A percentile compares a stretch with the other conserved stretches of the same genome.
phyloP scores from a whole-genome alignment of 345 rosid species.

The Mercurialis annua region DNA sequence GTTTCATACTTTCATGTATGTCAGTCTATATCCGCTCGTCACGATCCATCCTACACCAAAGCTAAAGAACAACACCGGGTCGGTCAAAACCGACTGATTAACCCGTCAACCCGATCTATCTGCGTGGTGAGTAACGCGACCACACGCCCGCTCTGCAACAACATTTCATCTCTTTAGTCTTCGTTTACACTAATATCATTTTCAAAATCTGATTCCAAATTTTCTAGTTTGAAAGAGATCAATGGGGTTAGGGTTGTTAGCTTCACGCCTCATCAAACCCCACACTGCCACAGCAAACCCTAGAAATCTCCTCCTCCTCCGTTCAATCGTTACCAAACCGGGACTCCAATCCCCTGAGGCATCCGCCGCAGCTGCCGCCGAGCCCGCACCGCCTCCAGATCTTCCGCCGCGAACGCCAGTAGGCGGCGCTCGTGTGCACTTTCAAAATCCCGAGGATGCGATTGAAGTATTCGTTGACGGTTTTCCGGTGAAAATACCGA shows the following conservation, averaged over 20 bases:
- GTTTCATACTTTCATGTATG: no score
- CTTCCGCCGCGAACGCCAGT: slow-evolving; percentile 60
- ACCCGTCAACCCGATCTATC: not conserved
- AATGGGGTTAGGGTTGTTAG: slow-evolving; percentile 78
- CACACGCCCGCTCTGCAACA: slow-evolving; percentile 3
- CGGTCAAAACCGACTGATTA: slow-evolving; percentile 1
- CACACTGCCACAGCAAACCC: slow-evolving; percentile 23
- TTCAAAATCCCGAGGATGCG: slow-evolving; percentile 85
- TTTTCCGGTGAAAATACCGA: slow-evolving; percentile 86
- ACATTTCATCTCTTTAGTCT: not conserved
- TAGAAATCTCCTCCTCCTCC: slow-evolving; percentile 32
- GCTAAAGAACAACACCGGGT: not conserved
- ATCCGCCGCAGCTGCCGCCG: slow-evolving; percentile 44
- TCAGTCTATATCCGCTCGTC: no score
- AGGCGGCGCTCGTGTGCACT: slow-evolving; percentile 79
- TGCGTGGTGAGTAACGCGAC: not conserved
- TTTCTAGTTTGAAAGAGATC: not conserved
- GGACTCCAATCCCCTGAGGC: slow-evolving; percentile 76
- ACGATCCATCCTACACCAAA: no score
- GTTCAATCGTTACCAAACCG: slow-evolving; percentile 67
- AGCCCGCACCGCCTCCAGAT: slow-evolving; percentile 51
- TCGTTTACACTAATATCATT: not conserved
- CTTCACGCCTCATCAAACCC: slow-evolving; percentile 57
- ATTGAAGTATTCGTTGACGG: slow-evolving; percentile 98
- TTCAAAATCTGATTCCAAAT: not conserved